phyloP scores from a whole-genome alignment of 192 early-diverging fungal genomes.

The Mortierella antarctica region DNA sequence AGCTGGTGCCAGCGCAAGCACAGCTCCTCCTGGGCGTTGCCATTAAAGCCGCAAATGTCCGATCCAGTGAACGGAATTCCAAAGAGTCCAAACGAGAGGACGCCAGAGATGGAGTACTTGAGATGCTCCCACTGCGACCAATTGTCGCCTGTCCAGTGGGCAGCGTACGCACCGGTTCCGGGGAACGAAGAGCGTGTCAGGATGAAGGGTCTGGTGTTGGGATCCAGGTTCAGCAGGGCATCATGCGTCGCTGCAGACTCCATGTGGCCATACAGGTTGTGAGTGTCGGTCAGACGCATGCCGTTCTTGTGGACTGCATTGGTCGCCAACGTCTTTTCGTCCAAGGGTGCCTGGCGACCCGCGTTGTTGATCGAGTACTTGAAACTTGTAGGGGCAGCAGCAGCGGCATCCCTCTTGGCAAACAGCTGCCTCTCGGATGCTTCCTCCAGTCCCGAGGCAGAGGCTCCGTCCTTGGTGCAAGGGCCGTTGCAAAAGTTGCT shows the following conservation, averaged over 20 bases:
- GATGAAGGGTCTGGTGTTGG: slow-evolving; percentile 66
- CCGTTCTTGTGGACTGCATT: slow-evolving; percentile 61
- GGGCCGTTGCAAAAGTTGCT: slow-evolving; percentile 72
- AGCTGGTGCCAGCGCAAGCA: slow-evolving; percentile 74
- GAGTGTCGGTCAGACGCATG: slow-evolving; percentile 61
- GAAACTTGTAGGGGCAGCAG: slow-evolving; percentile 42
- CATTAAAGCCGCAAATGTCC: slow-evolving; percentile 78
- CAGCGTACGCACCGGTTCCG: slow-evolving; percentile 65
- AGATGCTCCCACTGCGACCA: slow-evolving; percentile 67
- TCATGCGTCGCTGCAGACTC: slow-evolving; percentile 61
- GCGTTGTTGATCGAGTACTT: slow-evolving; percentile 53
- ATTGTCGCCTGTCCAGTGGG: slow-evolving; percentile 73
- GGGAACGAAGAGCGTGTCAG: slow-evolving; percentile 73
- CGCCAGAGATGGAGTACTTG: slow-evolving; percentile 66
- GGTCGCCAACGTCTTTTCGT: slow-evolving; percentile 34
- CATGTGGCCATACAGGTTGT: slow-evolving; percentile 75
- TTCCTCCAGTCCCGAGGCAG: background rate
- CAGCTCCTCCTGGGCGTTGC: slow-evolving; percentile 68
- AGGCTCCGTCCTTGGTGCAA: slow-evolving; percentile 42
- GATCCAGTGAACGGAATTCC: slow-evolving; percentile 77
- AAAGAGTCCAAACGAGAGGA: slow-evolving; percentile 76
- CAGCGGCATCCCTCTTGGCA: slow-evolving; percentile 15
- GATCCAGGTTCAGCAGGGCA: slow-evolving; percentile 50
- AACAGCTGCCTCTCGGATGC: background rate
- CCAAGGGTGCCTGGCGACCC: slow-evolving; percentile 28